Percentiles rank a stretch among this genome's conserved stretches.
Conservation (phyloP, 805 yeast genomes). For the Danielozyma ontarioensis region DNA sequence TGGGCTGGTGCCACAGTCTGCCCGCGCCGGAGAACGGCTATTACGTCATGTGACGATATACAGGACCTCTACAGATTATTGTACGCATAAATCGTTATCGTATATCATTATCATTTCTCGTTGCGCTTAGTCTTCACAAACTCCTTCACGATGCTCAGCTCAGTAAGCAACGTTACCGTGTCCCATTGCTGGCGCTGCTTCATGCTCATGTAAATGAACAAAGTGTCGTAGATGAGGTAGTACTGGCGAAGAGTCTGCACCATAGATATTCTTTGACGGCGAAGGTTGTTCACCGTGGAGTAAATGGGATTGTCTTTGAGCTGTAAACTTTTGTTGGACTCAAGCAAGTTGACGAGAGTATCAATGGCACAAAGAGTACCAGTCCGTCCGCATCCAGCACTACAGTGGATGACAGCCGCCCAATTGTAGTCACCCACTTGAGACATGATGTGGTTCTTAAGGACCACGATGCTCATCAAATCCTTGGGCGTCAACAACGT, state of each 20-base stretch:
- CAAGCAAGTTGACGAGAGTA: conserved; percentile 39
- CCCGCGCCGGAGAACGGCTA: too few relatives aligned
- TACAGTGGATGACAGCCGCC: conserved; percentile 55
- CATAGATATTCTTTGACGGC: conserved; percentile 53
- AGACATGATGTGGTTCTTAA: conserved; percentile 18
- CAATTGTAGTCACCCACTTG: conserved; percentile 3
- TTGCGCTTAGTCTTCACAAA: too few relatives aligned
- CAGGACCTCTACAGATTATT: too few relatives aligned
- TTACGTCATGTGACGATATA: too few relatives aligned
- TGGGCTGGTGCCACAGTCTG: too few relatives aligned
- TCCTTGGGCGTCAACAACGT: conserved; percentile 53
- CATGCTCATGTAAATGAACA: conserved; percentile 16
- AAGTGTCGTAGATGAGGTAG: conserved; percentile 43
- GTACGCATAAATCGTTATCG: too few relatives aligned
- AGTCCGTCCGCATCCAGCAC: conserved; percentile 96
- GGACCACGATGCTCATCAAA: conserved; percentile 42
- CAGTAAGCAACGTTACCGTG: too few relatives aligned
- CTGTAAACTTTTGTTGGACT: conserved; percentile 5
- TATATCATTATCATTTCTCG: not conserved
- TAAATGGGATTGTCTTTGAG: conserved; percentile 38
- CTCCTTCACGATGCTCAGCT: too few relatives aligned
- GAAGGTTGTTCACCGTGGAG: conserved; percentile 40
- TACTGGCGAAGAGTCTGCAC: conserved; percentile 55
- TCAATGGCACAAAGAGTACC: conserved; percentile 83
- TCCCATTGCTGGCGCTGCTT: too few relatives aligned